Base-by-base conservation (phyloP, 192 early-diverging fungal genomes). In the Coemansia sp. region DNA sequence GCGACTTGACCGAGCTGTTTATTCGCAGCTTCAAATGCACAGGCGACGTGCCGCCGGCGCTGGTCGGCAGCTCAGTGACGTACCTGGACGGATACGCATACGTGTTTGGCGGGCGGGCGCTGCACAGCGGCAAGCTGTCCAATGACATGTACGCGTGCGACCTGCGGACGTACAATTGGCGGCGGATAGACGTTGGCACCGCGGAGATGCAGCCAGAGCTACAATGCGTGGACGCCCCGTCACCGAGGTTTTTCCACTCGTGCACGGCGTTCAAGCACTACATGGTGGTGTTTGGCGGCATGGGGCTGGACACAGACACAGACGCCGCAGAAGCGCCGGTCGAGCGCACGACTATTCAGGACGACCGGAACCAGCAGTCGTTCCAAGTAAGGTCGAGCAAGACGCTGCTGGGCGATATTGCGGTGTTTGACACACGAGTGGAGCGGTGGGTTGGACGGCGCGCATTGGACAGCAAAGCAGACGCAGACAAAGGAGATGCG, bases 271-370 rank as follows among this genome's bases (percentile, higher is more conserved):
- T 89, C 64, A 74, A 82, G 64, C 84, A 82, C 25, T 68, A 80
- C 57, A 71, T 93, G 17, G 72, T 91, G 6, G 82, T 89, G 26
- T 93, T 91, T 81, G 91, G 91, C 37, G 91, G 91, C 6, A 93
- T 93, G 91, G 89, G 91, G 5, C 84, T 82, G 26, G 75, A 75
- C 25, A 40, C 62, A 4, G 74, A 78, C 58, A 49, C 37, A 20
- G 62, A 77, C 0, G 57, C 51, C 22, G 40, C 40, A 11, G 40
- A 11, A 1, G 15, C 40, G 12, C 11, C 46, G 3, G 46, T 17
- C 0, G 17, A 15, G 19, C 46, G 46, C 17, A 48, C 34, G 54
- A 50, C 44, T 31, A 62, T 65, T 23, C 66, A 66, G 40, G 73
- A 75, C 42, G 74, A 72, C 66, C 60, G 58, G n/a, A 69, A 79